Evolutionary conservation across 2,329 filamentous ascomycete genomes (phyloP).

Genomic region (Orbilia quercus): DNA sequence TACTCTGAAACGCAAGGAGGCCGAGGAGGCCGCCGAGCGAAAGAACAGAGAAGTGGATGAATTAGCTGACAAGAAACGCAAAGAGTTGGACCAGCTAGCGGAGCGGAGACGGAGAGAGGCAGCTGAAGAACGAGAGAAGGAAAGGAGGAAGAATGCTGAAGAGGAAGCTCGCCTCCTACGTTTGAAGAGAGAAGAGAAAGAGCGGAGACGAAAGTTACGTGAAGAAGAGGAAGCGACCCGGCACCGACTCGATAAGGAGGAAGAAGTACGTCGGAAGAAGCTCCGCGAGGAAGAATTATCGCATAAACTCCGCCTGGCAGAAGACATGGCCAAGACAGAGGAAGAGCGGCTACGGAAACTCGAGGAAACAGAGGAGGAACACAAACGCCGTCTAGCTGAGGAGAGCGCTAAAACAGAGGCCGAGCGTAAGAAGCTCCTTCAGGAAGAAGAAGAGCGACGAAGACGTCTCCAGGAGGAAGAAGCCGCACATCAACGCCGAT

Average conservation of each 20-base stretch:
- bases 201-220: constrained; percentile 87
- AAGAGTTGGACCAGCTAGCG: constrained; percentile 80
- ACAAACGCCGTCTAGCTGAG: constrained; percentile 48
- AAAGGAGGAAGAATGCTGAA: constrained; percentile 78
- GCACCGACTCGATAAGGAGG: constrained; percentile 70
- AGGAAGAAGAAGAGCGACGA: constrained; percentile 38
- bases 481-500: constrained; percentile 11
- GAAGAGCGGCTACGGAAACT: constrained; percentile 83
- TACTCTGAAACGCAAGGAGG: constrained; percentile 94
- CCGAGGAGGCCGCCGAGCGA: constrained; percentile 84
- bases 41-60: constrained; percentile 87
- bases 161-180: constrained; percentile 87
- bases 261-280: constrained; percentile 29
- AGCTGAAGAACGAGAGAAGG: constrained; percentile 80
- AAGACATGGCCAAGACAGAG: constrained; percentile 68
- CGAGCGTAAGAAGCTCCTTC: constrained; percentile 26
- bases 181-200: constrained; percentile 84
- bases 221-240: constrained; percentile 82
- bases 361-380: constrained; percentile 37
- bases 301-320: constrained; percentile 50
- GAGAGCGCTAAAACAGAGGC: constrained; percentile 37
- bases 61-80: constrained; percentile 81
- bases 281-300: constrained; percentile 49
- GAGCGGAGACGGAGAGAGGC: constrained; percentile 81
- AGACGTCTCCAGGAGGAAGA: constrained; percentile 65